Percentiles rank a stretch among this genome's conserved stretches.
These are phyloP conservation scores for Mycena alexandri DNA, from an alignment of 768 basidiomycete species.

Conservation along the genomic window DNA sequence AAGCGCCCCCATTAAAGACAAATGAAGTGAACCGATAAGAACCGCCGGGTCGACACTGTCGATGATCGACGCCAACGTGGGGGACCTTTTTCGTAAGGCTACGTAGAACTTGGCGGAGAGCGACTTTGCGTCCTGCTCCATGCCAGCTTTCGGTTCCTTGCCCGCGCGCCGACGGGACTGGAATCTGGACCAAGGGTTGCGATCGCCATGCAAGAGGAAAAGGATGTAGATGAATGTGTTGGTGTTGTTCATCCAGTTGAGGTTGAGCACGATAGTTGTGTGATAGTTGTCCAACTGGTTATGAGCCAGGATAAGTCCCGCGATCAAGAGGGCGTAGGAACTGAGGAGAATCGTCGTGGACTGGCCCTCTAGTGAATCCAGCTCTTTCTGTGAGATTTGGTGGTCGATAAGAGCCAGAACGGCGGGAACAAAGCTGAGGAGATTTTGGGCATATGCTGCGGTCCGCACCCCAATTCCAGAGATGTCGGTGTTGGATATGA, in stretches of 20 bases:
- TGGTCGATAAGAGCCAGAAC: not conserved
- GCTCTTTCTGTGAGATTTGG: not conserved
- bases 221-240: constrained; percentile 2
- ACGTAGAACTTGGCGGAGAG: no score
- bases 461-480: constrained; percentile 8
- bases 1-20: not conserved
- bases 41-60: not conserved
- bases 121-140: no score
- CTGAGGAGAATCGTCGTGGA: not conserved
- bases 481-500: constrained; percentile 7
- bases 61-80: no score
- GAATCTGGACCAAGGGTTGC: not conserved
- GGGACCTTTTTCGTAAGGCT: no score
- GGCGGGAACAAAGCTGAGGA: constrained; percentile 1
- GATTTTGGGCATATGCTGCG: constrained; percentile 1
- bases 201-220: not conserved
- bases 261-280: constrained; percentile 2
- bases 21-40: not conserved
- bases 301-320: not conserved
- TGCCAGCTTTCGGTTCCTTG: no score
- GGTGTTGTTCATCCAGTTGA: not conserved
- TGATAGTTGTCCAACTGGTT: constrained; percentile 11
- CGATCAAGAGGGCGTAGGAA: constrained; percentile 1
- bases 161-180: not conserved
- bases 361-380: not conserved